Evolutionary conservation across 768 basidiomycete genomes (phyloP).

Genomic region (Pleurotus eryngii): DNA sequence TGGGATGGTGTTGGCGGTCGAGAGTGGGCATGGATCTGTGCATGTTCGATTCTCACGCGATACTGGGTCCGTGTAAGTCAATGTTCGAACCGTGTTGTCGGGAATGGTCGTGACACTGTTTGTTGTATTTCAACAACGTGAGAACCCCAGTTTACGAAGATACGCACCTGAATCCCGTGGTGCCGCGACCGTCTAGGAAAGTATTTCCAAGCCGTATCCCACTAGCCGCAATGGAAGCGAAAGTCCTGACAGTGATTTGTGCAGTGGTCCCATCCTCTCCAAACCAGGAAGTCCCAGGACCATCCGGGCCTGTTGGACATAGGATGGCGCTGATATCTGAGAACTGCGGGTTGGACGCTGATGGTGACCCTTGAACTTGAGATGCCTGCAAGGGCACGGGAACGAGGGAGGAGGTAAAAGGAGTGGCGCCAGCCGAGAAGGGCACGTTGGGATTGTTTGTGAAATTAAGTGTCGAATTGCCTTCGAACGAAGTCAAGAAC

Average conservation of each 20-base stretch:
- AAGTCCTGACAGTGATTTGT: conserved; percentile 74
- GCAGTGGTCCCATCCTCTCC: conserved; percentile 68
- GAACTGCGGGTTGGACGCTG: conserved; percentile 58
- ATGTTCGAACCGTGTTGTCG: conserved; percentile 74
- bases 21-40: conserved; percentile 73
- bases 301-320: conserved; percentile 83
- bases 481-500: conserved; percentile 73
- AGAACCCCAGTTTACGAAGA: not conserved
- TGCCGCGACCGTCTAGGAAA: conserved; percentile 75
- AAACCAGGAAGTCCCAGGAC: conserved; percentile 83
- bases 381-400: conserved; percentile 67
- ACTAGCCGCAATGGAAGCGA: conserved; percentile 65
- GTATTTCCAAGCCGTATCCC: conserved; percentile 93
- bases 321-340: conserved; percentile 66
- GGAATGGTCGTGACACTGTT: conserved; percentile 82
- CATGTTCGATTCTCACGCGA: conserved; percentile 79
- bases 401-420: conserved; percentile 87
- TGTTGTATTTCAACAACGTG: not conserved
- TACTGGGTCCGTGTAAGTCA: conserved; percentile 75
- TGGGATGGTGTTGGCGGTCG: conserved; percentile 66
- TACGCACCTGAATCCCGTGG: conserved; percentile 82
- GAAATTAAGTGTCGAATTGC: conserved; percentile 48
- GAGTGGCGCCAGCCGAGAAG: conserved; percentile 75
- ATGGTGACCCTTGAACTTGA: conserved; percentile 56
- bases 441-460: conserved; percentile 86